phyloP scores from a whole-genome alignment of 495 filamentous ascomycete genomes.

The Hyaloscypha hepaticicola region DNA sequence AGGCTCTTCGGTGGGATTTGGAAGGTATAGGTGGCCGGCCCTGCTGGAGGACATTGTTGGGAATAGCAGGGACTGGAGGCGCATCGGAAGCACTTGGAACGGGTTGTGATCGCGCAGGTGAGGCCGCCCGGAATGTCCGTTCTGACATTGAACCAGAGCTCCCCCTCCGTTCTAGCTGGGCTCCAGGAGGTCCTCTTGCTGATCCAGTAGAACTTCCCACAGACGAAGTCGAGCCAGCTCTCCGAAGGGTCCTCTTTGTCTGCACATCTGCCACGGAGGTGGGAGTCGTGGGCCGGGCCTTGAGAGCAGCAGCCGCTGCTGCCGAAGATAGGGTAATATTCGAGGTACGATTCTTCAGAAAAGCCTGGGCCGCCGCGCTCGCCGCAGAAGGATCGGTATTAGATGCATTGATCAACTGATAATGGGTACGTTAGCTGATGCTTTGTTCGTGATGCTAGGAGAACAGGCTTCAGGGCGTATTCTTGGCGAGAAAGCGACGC shows the following conservation, averaged over 20 bases:
- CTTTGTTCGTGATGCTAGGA: slow-evolving; percentile 7
- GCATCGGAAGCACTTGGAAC: slow-evolving; percentile 41
- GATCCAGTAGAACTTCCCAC: slow-evolving; percentile 49
- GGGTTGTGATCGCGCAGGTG: slow-evolving; percentile 48
- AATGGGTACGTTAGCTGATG: slow-evolving; percentile 26
- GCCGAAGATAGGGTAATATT: slow-evolving; percentile 71
- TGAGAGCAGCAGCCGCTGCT: slow-evolving; percentile 80
- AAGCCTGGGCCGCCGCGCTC: slow-evolving; percentile 77
- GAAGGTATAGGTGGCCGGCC: slow-evolving; percentile 19
- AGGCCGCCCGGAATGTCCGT: slow-evolving; percentile 73
- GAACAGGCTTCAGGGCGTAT: neutral
- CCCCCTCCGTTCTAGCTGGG: slow-evolving; percentile 55
- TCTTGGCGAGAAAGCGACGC: neutral
- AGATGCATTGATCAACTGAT: slow-evolving; percentile 57
- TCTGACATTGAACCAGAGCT: slow-evolving; percentile 84
- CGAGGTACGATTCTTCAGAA: slow-evolving; percentile 64
- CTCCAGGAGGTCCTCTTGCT: slow-evolving; percentile 39
- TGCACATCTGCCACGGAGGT: slow-evolving; percentile 76
- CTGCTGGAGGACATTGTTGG: slow-evolving; percentile 41
- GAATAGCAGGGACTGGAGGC: slow-evolving; percentile 75
- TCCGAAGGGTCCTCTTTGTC: slow-evolving; percentile 79
- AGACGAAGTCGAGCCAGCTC: slow-evolving; percentile 69
- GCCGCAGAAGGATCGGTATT: slow-evolving; percentile 69
- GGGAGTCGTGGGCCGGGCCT: slow-evolving; percentile 71
- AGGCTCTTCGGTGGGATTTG: slow-evolving; percentile 43